Percentiles rank a stretch among this genome's conserved stretches.
These are phyloP conservation scores for Gremmenia infestans DNA, from an alignment of 2,329 filamentous ascomycete genomes.

Conservation along the genomic window DNA sequence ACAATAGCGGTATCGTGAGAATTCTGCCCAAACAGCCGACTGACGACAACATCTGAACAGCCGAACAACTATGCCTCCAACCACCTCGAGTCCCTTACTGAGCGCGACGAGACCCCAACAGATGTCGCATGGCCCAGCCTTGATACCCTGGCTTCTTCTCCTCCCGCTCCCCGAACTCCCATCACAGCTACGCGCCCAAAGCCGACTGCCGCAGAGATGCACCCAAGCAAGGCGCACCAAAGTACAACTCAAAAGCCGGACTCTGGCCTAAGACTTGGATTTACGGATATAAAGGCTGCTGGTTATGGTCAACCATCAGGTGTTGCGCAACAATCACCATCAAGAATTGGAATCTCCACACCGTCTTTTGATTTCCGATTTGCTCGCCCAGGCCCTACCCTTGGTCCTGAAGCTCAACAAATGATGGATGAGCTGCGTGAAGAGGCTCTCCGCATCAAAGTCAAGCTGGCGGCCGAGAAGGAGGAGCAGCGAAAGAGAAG, in stretches of 20 bases:
- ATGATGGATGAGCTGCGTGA: slow-evolving; percentile 66
- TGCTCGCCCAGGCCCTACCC: slow-evolving; percentile 46
- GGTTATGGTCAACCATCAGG: slow-evolving; percentile 38
- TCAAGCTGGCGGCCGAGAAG: slow-evolving; percentile 57
- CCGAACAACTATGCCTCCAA: slow-evolving; percentile 14
- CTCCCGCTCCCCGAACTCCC: slow-evolving; percentile 46
- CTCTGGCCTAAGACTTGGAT: slow-evolving; percentile 76
- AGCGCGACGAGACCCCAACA: slow-evolving; percentile 27
- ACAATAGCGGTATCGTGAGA: neutral
- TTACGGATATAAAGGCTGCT: slow-evolving; percentile 57
- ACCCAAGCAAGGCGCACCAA: slow-evolving; percentile 75
- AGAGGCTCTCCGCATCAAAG: slow-evolving; percentile 67
- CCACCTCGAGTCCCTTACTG: slow-evolving; percentile 26
- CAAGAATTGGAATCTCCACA: slow-evolving; percentile 50
- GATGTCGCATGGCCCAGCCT: slow-evolving; percentile 16
- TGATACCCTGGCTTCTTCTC: slow-evolving; percentile 23
- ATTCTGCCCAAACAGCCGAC: neutral
- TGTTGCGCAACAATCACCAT: slow-evolving; percentile 55
- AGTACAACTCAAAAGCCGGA: slow-evolving; percentile 72
- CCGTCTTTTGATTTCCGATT: slow-evolving; percentile 64
- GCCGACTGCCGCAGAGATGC: slow-evolving; percentile 78
- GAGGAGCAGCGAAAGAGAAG: slow-evolving; percentile 49
- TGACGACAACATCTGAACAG: slow-evolving; percentile 3
- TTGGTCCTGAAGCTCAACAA: slow-evolving; percentile 57
- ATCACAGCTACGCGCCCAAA: slow-evolving; percentile 60